Conservation (phyloP, 2,329 filamentous ascomycete genomes). For the Fusarium sterilihyphosum region DNA sequence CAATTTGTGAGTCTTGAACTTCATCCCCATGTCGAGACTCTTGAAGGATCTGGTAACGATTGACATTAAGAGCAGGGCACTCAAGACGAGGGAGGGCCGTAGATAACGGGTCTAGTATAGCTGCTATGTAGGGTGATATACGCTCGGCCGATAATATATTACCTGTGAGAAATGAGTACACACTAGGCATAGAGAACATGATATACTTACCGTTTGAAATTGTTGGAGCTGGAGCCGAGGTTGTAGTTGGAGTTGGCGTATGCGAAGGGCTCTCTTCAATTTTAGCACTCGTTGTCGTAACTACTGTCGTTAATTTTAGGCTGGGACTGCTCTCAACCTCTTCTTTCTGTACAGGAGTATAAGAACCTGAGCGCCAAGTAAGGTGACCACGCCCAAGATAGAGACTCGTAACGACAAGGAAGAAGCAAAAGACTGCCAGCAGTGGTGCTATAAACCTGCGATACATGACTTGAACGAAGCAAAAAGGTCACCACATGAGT, state of each 20-base stretch:
- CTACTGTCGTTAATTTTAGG: not conserved
- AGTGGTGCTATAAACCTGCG: conserved; percentile 20
- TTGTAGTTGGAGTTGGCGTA: not conserved
- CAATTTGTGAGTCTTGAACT: conserved; percentile 3
- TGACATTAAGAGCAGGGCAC: conserved; percentile 42
- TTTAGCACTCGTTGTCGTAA: not conserved
- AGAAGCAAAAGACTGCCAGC: conserved; percentile 26
- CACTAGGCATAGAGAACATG: fast-evolving
- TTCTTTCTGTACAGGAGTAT: conserved; percentile 1
- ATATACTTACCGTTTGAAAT: conserved; percentile 17
- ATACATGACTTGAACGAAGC: conserved; percentile 17
- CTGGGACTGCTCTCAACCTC: not conserved
- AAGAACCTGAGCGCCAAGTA: conserved; percentile 3
- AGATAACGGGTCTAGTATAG: conserved; percentile 43
- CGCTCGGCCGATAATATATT: conserved; percentile 36
- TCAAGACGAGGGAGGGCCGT: conserved; percentile 37
- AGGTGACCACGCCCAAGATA: conserved; percentile 34
- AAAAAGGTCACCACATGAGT: not conserved
- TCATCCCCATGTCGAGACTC: not conserved
- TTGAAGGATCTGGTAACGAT: conserved; percentile 38
- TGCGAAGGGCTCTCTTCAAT: not conserved
- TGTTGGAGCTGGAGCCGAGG: not conserved
- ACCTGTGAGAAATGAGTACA: conserved; percentile 41
- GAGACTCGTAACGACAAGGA: conserved; percentile 21
- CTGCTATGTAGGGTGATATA: conserved; percentile 40